Percentiles rank a stretch among this genome's conserved stretches.
Conservation (phyloP, 192 early-diverging fungal genomes). For the Jimgerdemannia flammicorona region DNA sequence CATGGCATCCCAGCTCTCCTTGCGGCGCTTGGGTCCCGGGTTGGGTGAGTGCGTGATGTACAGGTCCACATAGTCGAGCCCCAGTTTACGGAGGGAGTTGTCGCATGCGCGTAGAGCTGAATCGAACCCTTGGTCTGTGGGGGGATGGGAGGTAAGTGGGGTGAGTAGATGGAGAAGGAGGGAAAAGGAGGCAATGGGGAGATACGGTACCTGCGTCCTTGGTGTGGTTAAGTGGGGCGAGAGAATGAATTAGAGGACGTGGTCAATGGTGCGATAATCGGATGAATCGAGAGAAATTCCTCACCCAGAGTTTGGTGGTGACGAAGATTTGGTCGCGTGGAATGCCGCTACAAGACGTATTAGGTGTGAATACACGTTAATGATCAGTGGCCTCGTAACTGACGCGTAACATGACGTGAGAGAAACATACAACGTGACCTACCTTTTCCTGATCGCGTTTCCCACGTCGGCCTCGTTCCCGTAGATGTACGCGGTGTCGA, state of each 20-base stretch:
- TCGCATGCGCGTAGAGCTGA: conserved; percentile 47
- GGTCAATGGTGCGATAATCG: background rate
- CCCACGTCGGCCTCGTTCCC: conserved; percentile 39
- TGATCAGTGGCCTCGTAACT: background rate
- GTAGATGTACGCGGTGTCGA: conserved; percentile 44
- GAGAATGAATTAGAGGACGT: background rate
- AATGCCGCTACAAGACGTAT: conserved; percentile 24
- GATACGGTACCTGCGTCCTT: background rate
- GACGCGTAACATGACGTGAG: background rate
- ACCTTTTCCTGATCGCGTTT: conserved; percentile 37
- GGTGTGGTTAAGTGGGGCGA: background rate
- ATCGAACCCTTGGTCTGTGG: conserved; percentile 44
- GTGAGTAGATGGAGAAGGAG: background rate
- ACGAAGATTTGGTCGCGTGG: conserved; percentile 56
- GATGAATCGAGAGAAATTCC: background rate
- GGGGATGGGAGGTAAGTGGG: background rate
- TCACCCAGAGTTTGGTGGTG: conserved; percentile 52
- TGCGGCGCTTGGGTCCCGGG: conserved; percentile 39
- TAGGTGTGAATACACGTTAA: background rate
- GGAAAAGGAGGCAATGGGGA: background rate
- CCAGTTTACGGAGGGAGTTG: conserved; percentile 45
- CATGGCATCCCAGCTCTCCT: conserved; percentile 46
- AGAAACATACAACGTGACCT: background rate
- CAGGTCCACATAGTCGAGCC: conserved; percentile 56
- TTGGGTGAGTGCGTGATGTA: conserved; percentile 57